Conservation (phyloP, 371 early-diverging fungal genomes). For the Rhizopus stolonifer region DNA sequence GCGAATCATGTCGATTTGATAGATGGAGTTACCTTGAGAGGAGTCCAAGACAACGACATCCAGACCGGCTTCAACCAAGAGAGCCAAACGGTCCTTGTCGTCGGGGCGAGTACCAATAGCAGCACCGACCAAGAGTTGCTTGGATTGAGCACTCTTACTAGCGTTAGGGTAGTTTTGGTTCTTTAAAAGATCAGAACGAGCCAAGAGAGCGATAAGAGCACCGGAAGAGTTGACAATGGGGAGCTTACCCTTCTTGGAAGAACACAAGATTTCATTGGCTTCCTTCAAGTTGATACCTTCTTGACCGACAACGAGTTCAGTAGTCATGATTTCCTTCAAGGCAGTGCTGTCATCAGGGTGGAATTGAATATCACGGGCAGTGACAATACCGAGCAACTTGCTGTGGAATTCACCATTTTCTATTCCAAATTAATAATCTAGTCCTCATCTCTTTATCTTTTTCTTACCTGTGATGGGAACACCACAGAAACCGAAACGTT, state of each 20-base stretch:
- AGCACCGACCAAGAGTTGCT: conserved; percentile 93
- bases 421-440: conserved; percentile 17
- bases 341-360: conserved; percentile 58
- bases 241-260: conserved; percentile 95
- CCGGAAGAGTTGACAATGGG: conserved; percentile 87
- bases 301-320: conserved; percentile 81
- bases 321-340: conserved; percentile 86
- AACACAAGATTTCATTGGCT: conserved; percentile 86
- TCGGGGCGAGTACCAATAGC: conserved; percentile 93
- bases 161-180: conserved; percentile 93
- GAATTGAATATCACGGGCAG: conserved; percentile 95
- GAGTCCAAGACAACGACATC: conserved; percentile 95
- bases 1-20: conserved; percentile 92
- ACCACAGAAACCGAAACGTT: conserved; percentile 89
- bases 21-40: conserved; percentile 91
- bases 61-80: conserved; percentile 90
- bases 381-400: conserved; percentile 94
- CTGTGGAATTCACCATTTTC: conserved; percentile 84
- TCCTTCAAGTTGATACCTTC: conserved; percentile 86
- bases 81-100: conserved; percentile 79
- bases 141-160: conserved; percentile 76
- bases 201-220: conserved; percentile 86
- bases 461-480: conserved; percentile 89
- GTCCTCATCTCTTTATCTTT: background rate
- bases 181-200: conserved; percentile 95